Evolutionary conservation across 139 green algal genomes (phyloP).

Genomic region (Zygnema circumcarinatum): DNA sequence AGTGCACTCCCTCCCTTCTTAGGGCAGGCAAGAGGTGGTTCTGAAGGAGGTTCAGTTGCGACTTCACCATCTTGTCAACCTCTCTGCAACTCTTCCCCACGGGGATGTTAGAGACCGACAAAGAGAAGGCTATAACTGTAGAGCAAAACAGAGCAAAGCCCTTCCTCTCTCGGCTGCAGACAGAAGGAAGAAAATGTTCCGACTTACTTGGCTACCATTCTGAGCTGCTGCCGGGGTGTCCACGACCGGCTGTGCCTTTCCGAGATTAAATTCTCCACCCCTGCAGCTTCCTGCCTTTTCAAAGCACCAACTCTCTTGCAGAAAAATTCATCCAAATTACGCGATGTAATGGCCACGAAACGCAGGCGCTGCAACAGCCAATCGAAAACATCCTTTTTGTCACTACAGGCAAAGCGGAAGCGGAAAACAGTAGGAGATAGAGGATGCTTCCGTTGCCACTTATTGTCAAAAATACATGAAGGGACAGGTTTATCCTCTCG

Average conservation of each 20-base stretch:
- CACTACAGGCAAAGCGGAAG: not conserved
- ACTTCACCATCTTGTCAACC: conserved; percentile 59
- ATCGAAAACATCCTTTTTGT: not conserved
- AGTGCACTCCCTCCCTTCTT: conserved; percentile 44
- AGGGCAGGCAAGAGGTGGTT: conserved; percentile 53
- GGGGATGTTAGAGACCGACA: too few species aligned
- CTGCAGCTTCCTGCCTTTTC: conserved; percentile 68
- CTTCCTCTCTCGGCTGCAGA: too few species aligned
- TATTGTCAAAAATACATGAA: not conserved
- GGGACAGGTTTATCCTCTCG: not conserved
- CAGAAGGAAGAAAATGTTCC: too few species aligned
- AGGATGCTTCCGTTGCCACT: too few species aligned
- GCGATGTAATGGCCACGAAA: conserved; percentile 68
- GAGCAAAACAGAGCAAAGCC: not conserved
- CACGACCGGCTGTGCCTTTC: conserved; percentile 25
- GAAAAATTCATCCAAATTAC: conserved; percentile 78
- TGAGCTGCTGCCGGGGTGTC: conserved; percentile 64
- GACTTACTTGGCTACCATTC: conserved; percentile 60
- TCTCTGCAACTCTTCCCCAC: conserved; percentile 38
- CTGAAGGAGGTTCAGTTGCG: conserved; percentile 40
- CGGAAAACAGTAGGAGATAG: not conserved
- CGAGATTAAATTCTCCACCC: conserved; percentile 62
- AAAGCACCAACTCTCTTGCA: conserved; percentile 71
- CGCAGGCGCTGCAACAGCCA: conserved; percentile 63
- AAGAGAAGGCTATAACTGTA: not conserved